Conservation (phyloP, 2,329 filamentous ascomycete genomes). For the Arachnomyces sp. region DNA sequence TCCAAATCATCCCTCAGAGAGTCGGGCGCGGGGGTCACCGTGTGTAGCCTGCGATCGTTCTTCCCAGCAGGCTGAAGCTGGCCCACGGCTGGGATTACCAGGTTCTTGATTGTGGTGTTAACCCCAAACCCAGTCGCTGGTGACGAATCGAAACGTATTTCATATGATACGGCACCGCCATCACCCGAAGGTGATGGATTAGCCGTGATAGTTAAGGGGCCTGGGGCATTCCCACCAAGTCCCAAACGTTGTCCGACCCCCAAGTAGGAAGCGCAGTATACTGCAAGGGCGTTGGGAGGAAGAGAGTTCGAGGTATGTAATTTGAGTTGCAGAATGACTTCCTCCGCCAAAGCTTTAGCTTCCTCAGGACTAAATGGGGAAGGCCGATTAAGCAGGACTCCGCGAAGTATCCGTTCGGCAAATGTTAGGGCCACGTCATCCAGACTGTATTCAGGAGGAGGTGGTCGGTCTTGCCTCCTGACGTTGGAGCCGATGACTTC, state of each 20-base stretch:
- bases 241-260: conserved; percentile 30
- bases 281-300: conserved; percentile 15
- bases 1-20: conserved; percentile 18
- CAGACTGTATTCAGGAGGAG: conserved; percentile 15
- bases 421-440: conserved; percentile 27
- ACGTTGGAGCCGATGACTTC: conserved; percentile 6
- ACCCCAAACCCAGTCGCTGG: conserved; percentile 18
- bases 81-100: conserved; percentile 8
- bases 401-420: conserved; percentile 24
- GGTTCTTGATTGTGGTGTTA: conserved; percentile 19
- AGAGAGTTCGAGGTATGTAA: conserved; percentile 20
- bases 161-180: no score
- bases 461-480: no score
- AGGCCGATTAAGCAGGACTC: conserved; percentile 21
- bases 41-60: conserved; percentile 5
- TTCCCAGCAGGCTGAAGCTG: conserved; percentile 7
- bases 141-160: no score
- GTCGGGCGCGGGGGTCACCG: conserved; percentile 11
- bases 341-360: conserved; percentile 23
- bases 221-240: conserved; percentile 17
- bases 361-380: conserved; percentile 23
- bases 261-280: conserved; percentile 27
- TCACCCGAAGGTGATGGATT: conserved; percentile 12
- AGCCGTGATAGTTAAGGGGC: conserved; percentile 21
- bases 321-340: conserved; percentile 24